Evolutionary conservation across 2,329 filamentous ascomycete species (phyloP).

Genomic region (Cercospora nicotianae): DNA sequence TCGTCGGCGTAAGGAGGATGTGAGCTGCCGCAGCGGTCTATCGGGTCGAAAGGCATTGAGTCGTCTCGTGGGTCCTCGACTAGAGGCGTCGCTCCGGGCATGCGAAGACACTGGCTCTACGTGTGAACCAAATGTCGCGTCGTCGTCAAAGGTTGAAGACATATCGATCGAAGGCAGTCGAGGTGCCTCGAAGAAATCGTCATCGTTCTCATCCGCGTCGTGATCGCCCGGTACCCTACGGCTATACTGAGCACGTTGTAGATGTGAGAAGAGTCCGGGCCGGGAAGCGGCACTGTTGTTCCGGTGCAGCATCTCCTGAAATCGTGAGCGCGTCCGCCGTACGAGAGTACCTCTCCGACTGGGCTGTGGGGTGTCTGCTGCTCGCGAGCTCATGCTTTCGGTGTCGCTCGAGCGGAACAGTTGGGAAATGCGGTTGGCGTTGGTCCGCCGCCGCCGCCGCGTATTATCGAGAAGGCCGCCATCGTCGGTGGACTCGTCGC

Average conservation of each 20-base stretch:
- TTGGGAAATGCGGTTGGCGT: slow-evolving; percentile 20
- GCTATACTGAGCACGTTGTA: slow-evolving; percentile 30
- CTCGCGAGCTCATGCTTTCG: slow-evolving; percentile 5
- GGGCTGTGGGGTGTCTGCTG: slow-evolving; percentile 9
- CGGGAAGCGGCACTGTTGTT: slow-evolving; percentile 22
- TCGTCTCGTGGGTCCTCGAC: slow-evolving; percentile 32
- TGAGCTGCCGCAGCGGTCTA: slow-evolving; percentile 44
- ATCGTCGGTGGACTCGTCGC: slow-evolving; percentile 8
- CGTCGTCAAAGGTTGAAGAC: slow-evolving; percentile 37
- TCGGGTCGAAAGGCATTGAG: slow-evolving; percentile 37
- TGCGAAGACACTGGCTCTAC: slow-evolving; percentile 25
- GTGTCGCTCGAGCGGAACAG: slow-evolving; percentile 14
- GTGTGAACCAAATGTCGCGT: slow-evolving; percentile 36
- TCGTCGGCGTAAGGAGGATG: slow-evolving; percentile 52
- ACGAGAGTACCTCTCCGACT: slow-evolving; percentile 19
- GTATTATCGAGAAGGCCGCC: slow-evolving; percentile 11
- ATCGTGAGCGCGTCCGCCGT: slow-evolving; percentile 29
- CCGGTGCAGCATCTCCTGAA: slow-evolving; percentile 27
- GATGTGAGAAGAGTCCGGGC: slow-evolving; percentile 27
- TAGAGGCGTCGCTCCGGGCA: slow-evolving; percentile 33
- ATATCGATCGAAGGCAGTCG: slow-evolving; percentile 38
- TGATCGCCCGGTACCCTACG: slow-evolving; percentile 28
- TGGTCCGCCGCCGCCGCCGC: slow-evolving; percentile 9
- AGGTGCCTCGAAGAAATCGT: slow-evolving; percentile 30
- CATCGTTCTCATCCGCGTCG: neutral